phyloP scores from a whole-genome alignment of 2,329 filamentous ascomycete species.

The Venturia carpophila region DNA sequence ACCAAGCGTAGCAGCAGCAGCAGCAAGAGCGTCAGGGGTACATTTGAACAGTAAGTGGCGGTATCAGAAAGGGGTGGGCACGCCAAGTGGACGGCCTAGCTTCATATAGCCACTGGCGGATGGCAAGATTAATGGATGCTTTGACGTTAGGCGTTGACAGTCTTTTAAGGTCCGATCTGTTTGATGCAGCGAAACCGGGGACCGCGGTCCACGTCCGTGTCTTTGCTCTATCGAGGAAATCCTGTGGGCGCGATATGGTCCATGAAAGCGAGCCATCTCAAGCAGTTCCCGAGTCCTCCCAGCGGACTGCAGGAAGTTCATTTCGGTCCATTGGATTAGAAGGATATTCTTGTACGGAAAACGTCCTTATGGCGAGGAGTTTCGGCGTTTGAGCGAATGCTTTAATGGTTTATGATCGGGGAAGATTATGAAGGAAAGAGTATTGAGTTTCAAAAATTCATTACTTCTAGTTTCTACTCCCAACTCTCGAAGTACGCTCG shows the following conservation, averaged over 20 bases:
- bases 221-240: constrained; percentile 5
- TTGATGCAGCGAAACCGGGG: neutral
- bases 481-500: neutral
- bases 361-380: neutral
- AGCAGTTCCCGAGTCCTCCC: neutral
- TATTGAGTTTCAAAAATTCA: neutral
- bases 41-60: constrained; percentile 89
- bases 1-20: constrained; percentile 22
- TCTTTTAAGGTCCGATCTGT: constrained; percentile 6
- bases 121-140: neutral
- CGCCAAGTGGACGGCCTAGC: constrained; percentile 1
- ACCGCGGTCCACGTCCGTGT: neutral
- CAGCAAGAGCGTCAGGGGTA: constrained; percentile 59
- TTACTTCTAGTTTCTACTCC: neutral
- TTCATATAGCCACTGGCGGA: neutral
- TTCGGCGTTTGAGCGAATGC: neutral
- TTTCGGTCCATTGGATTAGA: neutral
- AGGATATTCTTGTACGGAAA: neutral
- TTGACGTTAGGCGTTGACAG: neutral
- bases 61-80: constrained; percentile 51
- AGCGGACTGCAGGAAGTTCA: neutral
- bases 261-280: constrained; percentile 3
- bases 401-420: neutral
- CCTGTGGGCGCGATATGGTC: constrained; percentile 1
- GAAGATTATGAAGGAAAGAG: neutral